Conservation (phyloP, 805 yeast genomes). For the Wickerhamomyces xylosicus region DNA sequence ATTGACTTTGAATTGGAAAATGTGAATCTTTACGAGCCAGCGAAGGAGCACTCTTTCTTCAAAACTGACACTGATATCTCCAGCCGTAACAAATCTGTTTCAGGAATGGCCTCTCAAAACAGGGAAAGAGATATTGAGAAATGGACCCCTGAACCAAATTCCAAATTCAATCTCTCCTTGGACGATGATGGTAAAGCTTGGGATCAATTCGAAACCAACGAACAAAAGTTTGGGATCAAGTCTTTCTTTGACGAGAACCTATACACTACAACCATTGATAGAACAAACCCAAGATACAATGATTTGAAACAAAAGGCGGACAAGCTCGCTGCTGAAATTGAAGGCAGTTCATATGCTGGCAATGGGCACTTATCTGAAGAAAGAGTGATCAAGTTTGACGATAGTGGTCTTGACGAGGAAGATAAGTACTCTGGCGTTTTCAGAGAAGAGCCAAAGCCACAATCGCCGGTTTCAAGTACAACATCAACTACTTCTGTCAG, state of each 20-base stretch:
- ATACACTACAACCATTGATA: conserved; percentile 74
- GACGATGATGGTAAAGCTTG: conserved; percentile 38
- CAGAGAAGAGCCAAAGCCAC: conserved; percentile 4
- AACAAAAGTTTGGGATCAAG: conserved; percentile 78
- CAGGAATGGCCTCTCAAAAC: conserved; percentile 23
- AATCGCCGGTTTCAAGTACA: conserved; percentile 3
- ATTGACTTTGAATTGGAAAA: conserved; percentile 29
- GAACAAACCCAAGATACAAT: conserved; percentile 60
- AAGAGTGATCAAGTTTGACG: conserved; percentile 56
- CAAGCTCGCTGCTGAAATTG: conserved; percentile 74
- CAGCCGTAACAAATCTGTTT: conserved; percentile 22
- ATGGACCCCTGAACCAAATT: conserved; percentile 63
- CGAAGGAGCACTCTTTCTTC: conserved; percentile 27
- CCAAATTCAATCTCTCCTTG: conserved; percentile 19
- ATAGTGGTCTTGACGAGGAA: conserved; percentile 87
- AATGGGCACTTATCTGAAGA: conserved; percentile 87
- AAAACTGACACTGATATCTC: conserved; percentile 78
- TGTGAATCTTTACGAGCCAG: conserved; percentile 19
- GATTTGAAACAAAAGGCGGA: conserved; percentile 63
- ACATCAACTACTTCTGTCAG: conserved; percentile 1
- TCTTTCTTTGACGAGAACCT: conserved; percentile 75
- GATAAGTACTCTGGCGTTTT: conserved; percentile 89
- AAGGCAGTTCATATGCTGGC: conserved; percentile 40
- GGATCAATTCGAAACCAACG: conserved; percentile 95
- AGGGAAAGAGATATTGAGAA: conserved; percentile 61